Percentiles rank a stretch among this genome's conserved stretches.
These are phyloP conservation scores for Thelephora ganbajun DNA, from an alignment of 768 basidiomycete species.

Conservation along the genomic window DNA sequence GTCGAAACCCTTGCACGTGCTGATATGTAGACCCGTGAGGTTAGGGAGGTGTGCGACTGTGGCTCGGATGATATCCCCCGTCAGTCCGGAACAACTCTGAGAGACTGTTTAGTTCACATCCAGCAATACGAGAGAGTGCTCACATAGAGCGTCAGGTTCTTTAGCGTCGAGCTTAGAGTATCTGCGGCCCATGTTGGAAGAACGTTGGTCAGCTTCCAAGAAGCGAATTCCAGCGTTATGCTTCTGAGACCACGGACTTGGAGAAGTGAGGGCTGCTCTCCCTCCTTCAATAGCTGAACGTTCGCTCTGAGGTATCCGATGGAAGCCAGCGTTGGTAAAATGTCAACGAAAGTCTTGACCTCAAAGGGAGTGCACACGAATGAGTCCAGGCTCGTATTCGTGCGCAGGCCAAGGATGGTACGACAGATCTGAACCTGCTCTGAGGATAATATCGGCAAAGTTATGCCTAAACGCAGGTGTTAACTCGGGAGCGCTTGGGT, in stretches of 20 bases:
- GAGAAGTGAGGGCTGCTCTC: conserved; percentile 27
- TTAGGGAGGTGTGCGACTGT: conserved; percentile 35
- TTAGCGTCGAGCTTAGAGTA: conserved; percentile 29
- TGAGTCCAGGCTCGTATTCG: conserved; percentile 37
- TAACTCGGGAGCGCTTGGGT: conserved; percentile 22
- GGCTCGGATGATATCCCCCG: conserved; percentile 33
- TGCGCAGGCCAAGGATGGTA: conserved; percentile 24
- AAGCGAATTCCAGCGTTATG: conserved; percentile 43
- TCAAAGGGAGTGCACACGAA: conserved; percentile 42
- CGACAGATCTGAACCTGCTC: conserved; percentile 38
- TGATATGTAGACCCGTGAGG: conserved; percentile 43
- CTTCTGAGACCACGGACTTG: conserved; percentile 25
- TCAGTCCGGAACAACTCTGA: conserved; percentile 44
- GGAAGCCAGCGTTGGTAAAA: conserved; percentile 28
- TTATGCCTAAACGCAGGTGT: conserved; percentile 29
- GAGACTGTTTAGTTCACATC: not conserved
- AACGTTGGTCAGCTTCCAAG: conserved; percentile 44
- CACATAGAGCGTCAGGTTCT: conserved; percentile 46
- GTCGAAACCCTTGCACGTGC: conserved; percentile 44
- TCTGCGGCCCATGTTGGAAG: conserved; percentile 41
- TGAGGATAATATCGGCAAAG: conserved; percentile 18
- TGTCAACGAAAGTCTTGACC: conserved; percentile 34
- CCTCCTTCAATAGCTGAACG: conserved; percentile 38
- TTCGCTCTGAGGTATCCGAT: conserved; percentile 35
- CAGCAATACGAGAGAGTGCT: conserved; percentile 11